phyloP scores from a whole-genome alignment of 176 grass and related monocot species.

The Oryza brachyantha region DNA sequence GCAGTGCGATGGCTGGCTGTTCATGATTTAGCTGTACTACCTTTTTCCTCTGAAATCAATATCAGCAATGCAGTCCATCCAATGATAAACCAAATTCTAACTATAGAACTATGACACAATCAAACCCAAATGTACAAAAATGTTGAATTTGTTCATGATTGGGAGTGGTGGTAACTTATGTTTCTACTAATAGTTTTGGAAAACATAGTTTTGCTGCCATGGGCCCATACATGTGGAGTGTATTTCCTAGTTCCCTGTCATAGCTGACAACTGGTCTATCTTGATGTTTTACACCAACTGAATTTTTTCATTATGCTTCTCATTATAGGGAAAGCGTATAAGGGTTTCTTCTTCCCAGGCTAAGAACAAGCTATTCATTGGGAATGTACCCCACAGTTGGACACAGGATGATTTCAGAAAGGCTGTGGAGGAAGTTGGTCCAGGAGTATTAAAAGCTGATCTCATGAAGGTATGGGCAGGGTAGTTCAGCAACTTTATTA shows the following conservation, averaged over 20 bases:
- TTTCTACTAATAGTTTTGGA: background rate
- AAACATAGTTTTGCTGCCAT: background rate
- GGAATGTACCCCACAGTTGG: conserved; percentile 83
- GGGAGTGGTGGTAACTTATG: background rate
- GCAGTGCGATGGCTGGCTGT: no score
- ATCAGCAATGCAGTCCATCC: no score
- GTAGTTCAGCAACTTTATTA: conserved; percentile 2
- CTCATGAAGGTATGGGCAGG: conserved; percentile 30
- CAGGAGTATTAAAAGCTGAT: conserved; percentile 71
- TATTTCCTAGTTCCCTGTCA: background rate
- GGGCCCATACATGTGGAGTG: background rate
- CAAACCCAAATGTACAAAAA: no score
- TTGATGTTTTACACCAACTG: conserved; percentile 20
- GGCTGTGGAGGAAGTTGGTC: conserved; percentile 66
- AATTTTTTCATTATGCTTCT: conserved; percentile 24
- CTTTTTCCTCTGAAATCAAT: no score
- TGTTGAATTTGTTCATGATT: background rate
- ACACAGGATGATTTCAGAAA: conserved; percentile 67
- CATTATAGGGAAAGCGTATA: conserved; percentile 65
- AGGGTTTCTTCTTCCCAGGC: conserved; percentile 70
- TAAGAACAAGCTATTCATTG: conserved; percentile 90
- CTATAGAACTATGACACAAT: background rate
- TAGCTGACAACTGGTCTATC: background rate
- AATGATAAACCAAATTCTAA: no score
- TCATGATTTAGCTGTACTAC: no score